Evolutionary conservation across 805 yeast species (phyloP).

Genomic region (Candida parachauliodes): DNA sequence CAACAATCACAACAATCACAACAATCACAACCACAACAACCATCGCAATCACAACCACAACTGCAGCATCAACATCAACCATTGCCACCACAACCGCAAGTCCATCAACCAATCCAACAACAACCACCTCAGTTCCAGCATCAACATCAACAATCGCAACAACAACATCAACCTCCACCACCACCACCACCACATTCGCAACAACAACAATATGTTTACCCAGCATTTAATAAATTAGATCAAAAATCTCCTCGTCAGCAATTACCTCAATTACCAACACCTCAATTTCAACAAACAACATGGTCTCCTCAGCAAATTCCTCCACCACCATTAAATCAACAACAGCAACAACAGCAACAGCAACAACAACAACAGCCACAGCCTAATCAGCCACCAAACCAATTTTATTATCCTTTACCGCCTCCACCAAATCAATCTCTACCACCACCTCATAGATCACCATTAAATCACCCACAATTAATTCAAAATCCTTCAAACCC

Average conservation of each 20-base stretch:
- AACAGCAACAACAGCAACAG: constrained; percentile 7
- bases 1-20: constrained; percentile 4
- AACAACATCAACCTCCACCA: constrained; percentile 5
- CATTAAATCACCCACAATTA: no score
- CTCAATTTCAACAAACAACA: constrained; percentile 17
- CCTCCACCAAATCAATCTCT: constrained; percentile 6
- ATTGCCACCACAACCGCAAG: neutral
- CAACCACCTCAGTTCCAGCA: constrained; percentile 4
- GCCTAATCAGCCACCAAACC: constrained; percentile 8
- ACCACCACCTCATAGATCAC: constrained; percentile 17
- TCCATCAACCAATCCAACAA: neutral
- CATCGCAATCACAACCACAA: constrained; percentile 10
- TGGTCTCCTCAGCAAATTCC: constrained; percentile 3
- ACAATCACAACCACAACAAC: constrained; percentile 5
- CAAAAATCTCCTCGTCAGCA: constrained; percentile 18
- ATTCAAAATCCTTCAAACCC: constrained; percentile 9
- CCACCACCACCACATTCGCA: constrained; percentile 13
- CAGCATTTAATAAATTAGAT: constrained; percentile 11
- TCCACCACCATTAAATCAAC: constrained; percentile 7
- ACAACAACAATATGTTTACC: constrained; percentile 10
- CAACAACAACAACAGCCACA: constrained; percentile 10
- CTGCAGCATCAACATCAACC: constrained; percentile 11
- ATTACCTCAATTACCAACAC: constrained; percentile 23
- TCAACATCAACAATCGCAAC: constrained; percentile 13
- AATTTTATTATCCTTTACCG: constrained; percentile 4